Conservation (phyloP, 305 asterid species). For the Monarda citriodora region DNA sequence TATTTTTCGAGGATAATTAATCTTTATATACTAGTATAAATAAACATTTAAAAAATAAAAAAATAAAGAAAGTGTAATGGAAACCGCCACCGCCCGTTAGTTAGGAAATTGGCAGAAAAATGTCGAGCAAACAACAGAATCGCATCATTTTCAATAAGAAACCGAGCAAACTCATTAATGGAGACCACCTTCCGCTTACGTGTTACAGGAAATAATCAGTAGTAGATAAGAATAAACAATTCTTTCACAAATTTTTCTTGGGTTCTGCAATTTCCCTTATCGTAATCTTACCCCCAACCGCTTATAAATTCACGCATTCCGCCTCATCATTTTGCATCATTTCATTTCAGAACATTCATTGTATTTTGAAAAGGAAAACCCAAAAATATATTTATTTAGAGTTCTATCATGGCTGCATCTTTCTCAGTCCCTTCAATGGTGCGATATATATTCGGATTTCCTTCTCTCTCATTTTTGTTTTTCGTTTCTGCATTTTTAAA, state of each 20-base stretch:
- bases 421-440: slow-evolving; percentile 95
- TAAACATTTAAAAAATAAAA: background rate
- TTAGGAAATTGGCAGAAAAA: background rate
- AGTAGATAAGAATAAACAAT: slow-evolving; percentile 22
- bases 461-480: background rate
- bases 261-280: slow-evolving; percentile 25
- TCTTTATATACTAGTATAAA: too few species aligned
- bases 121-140: slow-evolving; percentile 18
- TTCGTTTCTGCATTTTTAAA: background rate
- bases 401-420: slow-evolving; percentile 86
- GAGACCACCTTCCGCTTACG: slow-evolving; percentile 27
- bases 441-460: background rate
- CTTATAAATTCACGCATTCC: slow-evolving; percentile 39
- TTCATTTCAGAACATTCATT: slow-evolving; percentile 15
- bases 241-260: slow-evolving; percentile 17
- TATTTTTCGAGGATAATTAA: too few species aligned
- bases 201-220: background rate
- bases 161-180: slow-evolving; percentile 4
- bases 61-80: background rate
- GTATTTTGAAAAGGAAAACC: slow-evolving; percentile 8
- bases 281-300: too few species aligned
- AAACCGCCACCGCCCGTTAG: slow-evolving; percentile 7
- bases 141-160: slow-evolving; percentile 10
- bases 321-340: slow-evolving; percentile 10
- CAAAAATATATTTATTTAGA: slow-evolving; percentile 11